A percentile compares a stretch with the other conserved stretches of the same genome.
These are phyloP conservation scores for Sclerotinia trifoliorum DNA, from an alignment of 2,329 filamentous ascomycete species.

Conservation along the genomic window DNA sequence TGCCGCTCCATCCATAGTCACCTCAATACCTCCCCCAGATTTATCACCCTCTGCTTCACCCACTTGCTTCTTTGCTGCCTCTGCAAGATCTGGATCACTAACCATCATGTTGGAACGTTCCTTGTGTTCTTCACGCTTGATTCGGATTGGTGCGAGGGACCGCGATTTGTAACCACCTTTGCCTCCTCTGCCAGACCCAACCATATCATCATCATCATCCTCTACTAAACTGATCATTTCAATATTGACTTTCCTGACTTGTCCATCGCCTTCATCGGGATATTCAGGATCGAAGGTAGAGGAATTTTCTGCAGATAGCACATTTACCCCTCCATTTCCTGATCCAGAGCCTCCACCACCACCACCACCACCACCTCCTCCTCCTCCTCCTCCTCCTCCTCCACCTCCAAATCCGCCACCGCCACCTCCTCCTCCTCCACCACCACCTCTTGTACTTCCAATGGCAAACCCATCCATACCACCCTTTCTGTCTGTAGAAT, in stretches of 20 bases:
- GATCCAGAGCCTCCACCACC: conserved; percentile 16
- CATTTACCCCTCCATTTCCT: conserved; percentile 9
- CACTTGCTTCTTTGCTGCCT: conserved; percentile 20
- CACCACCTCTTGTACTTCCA: conserved; percentile 6
- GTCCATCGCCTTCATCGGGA: conserved; percentile 35
- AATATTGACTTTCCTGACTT: conserved; percentile 35
- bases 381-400: conserved; percentile 1
- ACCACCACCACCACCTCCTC: conserved; percentile 3
- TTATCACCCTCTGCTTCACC: conserved; percentile 17
- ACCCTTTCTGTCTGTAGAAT: conserved; percentile 17
- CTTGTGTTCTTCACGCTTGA: conserved; percentile 38
- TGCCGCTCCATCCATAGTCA: neutral
- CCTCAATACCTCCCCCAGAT: conserved; percentile 8
- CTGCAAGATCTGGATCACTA: conserved; percentile 27
- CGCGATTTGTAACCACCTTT: conserved; percentile 25
- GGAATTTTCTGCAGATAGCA: conserved; percentile 11
- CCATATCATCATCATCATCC: conserved; percentile 29
- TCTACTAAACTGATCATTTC: conserved; percentile 34
- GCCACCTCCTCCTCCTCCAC: conserved; percentile 12
- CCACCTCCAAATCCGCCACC: conserved; percentile 14
- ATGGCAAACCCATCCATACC: conserved; percentile 8
- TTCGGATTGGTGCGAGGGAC: conserved; percentile 36
- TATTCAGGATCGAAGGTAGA: conserved; percentile 33
- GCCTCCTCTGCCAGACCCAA: conserved; percentile 20
- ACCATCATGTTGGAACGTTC: conserved; percentile 32